phyloP scores from a whole-genome alignment of 2,329 filamentous ascomycete species.

The Aspergillus brasiliensis region DNA sequence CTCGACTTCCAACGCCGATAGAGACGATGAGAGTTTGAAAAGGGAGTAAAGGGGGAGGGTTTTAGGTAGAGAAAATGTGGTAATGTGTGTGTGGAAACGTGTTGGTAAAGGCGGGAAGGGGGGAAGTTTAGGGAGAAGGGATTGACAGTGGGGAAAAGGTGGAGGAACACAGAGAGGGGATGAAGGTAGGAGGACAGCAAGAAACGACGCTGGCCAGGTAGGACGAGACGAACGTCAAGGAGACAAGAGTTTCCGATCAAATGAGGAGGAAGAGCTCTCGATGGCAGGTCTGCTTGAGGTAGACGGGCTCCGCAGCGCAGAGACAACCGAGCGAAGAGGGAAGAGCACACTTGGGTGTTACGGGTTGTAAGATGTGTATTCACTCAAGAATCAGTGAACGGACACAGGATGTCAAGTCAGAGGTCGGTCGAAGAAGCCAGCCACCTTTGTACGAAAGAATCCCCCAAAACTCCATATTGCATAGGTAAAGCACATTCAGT shows the following conservation, averaged over 20 bases:
- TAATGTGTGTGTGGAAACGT: conserved; percentile 3
- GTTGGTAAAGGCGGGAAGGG: not conserved
- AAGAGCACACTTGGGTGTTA: conserved; percentile 2
- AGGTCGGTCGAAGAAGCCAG: conserved; percentile 8
- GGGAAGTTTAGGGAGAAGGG: not conserved
- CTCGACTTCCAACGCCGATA: conserved; percentile 43
- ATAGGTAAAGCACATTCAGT: conserved; percentile 15
- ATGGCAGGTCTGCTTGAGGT: not conserved
- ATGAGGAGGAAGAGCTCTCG: not conserved
- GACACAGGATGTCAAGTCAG: conserved; percentile 10
- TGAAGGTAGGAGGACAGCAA: not conserved
- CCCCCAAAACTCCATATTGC: conserved; percentile 11
- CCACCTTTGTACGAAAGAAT: conserved; percentile 6
- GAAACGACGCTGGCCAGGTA: not conserved
- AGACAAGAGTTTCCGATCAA: not conserved
- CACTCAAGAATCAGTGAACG: conserved; percentile 8
- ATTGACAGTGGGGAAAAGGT: not conserved
- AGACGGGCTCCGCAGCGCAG: conserved; percentile 1
- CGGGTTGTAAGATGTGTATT: conserved; percentile 7
- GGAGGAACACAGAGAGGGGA: not conserved
- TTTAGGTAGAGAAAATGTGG: conserved; percentile 17
- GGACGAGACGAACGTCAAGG: not conserved
- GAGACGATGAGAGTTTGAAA: conserved; percentile 36
- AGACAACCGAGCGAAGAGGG: conserved; percentile 3
- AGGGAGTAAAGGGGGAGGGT: conserved; percentile 24